Conservation (phyloP, 192 early-diverging fungal species). For the Haplosporangium gracile region DNA sequence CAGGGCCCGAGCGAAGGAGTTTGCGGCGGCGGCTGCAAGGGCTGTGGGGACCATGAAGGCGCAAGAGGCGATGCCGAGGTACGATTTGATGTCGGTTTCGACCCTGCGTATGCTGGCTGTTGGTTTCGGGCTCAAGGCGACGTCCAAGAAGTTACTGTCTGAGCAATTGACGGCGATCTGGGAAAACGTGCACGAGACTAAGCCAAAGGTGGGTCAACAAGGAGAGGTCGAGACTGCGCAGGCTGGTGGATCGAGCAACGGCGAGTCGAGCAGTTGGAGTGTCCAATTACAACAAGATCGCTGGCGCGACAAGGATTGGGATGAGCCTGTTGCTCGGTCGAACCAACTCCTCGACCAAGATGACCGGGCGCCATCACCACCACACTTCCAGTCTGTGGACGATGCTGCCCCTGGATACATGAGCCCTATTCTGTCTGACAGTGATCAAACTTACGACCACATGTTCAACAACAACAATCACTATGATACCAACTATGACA, state of each 20-base stretch:
- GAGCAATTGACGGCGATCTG: constrained; percentile 37
- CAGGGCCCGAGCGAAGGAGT: constrained; percentile 12
- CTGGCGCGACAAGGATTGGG: not conserved
- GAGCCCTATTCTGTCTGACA: constrained; percentile 1
- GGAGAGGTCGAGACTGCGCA: not conserved
- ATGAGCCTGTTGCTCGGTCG: not conserved
- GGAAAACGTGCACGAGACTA: constrained; percentile 12
- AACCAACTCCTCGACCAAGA: not conserved
- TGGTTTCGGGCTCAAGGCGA: constrained; percentile 43
- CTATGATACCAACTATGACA: not conserved
- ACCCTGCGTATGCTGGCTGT: constrained; percentile 17
- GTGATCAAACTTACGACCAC: not conserved
- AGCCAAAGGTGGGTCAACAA: not conserved
- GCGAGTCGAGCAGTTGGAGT: not conserved
- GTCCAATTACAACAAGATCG: not conserved
- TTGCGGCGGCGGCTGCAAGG: constrained; percentile 26
- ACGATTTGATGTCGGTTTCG: constrained; percentile 24
- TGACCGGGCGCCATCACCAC: not conserved
- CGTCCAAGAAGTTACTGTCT: constrained; percentile 6
- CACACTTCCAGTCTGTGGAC: not conserved
- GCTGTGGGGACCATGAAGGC: constrained; percentile 16
- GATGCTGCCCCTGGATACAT: not conserved
- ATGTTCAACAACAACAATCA: not conserved
- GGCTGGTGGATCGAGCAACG: not conserved
- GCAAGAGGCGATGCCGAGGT: constrained; percentile 16